Conservation (phyloP, 129 eudicot genomes). For the Artemisia tridentata region DNA sequence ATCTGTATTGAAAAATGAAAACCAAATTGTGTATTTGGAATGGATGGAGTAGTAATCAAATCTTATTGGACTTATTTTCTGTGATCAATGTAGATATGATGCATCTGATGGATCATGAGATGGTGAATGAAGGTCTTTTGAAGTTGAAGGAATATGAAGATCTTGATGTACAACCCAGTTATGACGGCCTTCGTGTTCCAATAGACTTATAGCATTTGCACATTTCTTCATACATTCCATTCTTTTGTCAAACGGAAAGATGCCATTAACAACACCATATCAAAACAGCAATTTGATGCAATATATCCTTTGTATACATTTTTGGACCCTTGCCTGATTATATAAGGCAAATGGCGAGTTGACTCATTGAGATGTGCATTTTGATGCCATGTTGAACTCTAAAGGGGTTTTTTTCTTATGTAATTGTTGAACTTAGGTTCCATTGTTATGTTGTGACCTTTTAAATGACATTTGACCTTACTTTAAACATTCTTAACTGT, state of each 20-base stretch:
- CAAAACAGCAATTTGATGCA: background rate
- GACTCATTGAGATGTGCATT: slow-evolving; percentile 13
- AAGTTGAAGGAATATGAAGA: slow-evolving; percentile 74
- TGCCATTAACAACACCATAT: background rate
- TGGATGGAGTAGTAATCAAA: no score
- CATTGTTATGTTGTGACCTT: background rate
- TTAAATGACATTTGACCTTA: no score
- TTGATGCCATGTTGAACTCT: slow-evolving; percentile 13
- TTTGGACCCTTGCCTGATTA: background rate
- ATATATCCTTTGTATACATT: slow-evolving; percentile 8
- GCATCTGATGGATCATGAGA: slow-evolving; percentile 97
- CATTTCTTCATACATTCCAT: no score
- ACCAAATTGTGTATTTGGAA: background rate
- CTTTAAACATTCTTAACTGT: background rate
- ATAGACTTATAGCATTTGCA: no score
- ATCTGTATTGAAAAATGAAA: background rate
- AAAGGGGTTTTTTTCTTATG: background rate
- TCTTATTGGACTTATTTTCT: background rate
- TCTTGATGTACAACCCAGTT: no score
- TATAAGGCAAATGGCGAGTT: slow-evolving; percentile 14
- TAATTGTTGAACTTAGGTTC: slow-evolving; percentile 2
- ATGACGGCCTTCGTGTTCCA: no score
- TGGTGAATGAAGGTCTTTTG: slow-evolving; percentile 58
- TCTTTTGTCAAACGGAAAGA: background rate
- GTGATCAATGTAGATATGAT: slow-evolving; percentile 66